Percentiles rank a stretch among this genome's conserved stretches.
Conservation (phyloP, 352 stramenopile genomes). For the Phytophthora ramorum region DNA sequence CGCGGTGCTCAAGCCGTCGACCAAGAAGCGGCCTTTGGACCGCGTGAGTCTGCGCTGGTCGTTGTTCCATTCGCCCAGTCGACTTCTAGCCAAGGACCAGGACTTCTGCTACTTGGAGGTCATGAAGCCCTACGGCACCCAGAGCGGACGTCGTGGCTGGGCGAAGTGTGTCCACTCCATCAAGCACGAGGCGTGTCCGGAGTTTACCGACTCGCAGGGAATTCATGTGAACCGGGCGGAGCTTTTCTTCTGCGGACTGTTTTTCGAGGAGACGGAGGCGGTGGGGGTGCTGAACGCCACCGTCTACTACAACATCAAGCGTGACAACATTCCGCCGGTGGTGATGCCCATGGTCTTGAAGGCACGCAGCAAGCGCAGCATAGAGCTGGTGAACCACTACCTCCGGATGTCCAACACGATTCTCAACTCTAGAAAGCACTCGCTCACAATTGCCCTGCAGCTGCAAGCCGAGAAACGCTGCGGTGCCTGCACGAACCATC, state of each 20-base stretch:
- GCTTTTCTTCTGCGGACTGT: slow-evolving; percentile 69
- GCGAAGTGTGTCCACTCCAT: slow-evolving; percentile 78
- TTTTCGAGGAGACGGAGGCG: slow-evolving; percentile 71
- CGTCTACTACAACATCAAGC: slow-evolving; percentile 72
- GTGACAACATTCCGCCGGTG: slow-evolving; percentile 47
- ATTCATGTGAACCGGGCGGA: slow-evolving; percentile 55
- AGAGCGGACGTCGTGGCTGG: slow-evolving; percentile 67
- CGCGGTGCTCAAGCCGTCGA: slow-evolving; percentile 53
- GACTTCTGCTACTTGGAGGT: slow-evolving; percentile 83
- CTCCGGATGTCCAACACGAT: slow-evolving; percentile 60
- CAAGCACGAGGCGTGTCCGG: slow-evolving; percentile 62
- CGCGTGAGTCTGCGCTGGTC: slow-evolving; percentile 78
- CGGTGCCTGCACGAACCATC: slow-evolving; percentile 61
- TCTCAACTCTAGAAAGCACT: slow-evolving; percentile 40
- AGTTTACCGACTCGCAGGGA: slow-evolving; percentile 44
- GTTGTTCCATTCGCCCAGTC: slow-evolving; percentile 66
- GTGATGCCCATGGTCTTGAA: slow-evolving; percentile 64
- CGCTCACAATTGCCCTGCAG: slow-evolving; percentile 49
- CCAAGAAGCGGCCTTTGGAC: slow-evolving; percentile 43
- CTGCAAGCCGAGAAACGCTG: slow-evolving; percentile 67
- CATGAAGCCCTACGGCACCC: slow-evolving; percentile 70
- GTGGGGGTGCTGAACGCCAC: slow-evolving; percentile 56
- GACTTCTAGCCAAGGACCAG: slow-evolving; percentile 59
- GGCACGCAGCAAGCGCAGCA: slow-evolving; percentile 60
- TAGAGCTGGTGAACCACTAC: slow-evolving; percentile 77